A percentile compares a stretch with the other conserved stretches of the same genome.
These are phyloP conservation scores for Hibiscus syriacus DNA, from an alignment of 345 rosid genomes.

Conservation along the genomic window DNA sequence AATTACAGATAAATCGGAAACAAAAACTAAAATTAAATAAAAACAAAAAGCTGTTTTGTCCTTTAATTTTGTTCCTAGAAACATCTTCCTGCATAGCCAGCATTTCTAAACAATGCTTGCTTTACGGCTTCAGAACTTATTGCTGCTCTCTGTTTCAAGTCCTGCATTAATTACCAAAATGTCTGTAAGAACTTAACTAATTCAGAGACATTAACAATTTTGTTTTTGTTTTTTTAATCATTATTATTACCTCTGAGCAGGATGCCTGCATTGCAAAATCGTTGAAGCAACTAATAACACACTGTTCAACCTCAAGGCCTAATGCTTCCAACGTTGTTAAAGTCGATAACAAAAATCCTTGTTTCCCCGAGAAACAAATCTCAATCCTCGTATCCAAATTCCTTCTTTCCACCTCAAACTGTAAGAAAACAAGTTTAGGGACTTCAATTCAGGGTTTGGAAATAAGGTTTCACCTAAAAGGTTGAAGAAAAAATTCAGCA, in stretches of 20 bases:
- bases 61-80: not conserved
- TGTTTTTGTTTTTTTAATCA: too few species aligned
- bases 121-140: not conserved
- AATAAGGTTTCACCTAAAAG: not conserved
- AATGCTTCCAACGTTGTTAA: slow-evolving; percentile 72
- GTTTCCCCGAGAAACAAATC: slow-evolving; percentile 73
- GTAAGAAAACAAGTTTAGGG: slow-evolving; percentile 7
- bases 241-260: slow-evolving; percentile 64
- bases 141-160: not conserved
- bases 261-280: slow-evolving; percentile 92
- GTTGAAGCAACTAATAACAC: slow-evolving; percentile 83
- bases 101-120: not conserved
- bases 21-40: not conserved
- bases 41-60: not conserved
- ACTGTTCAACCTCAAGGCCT: slow-evolving; percentile 85
- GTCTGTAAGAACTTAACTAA: not conserved
- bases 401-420: slow-evolving; percentile 75
- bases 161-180: not conserved
- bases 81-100: not conserved
- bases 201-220: too few species aligned
- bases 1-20: not conserved
- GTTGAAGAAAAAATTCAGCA: slow-evolving; percentile 14
- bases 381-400: slow-evolving; percentile 53
- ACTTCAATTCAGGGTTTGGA: not conserved
- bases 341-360: slow-evolving; percentile 75